Base-by-base conservation (phyloP, 2,329 filamentous ascomycete genomes). In the Teratosphaeriaceae sp. region DNA sequence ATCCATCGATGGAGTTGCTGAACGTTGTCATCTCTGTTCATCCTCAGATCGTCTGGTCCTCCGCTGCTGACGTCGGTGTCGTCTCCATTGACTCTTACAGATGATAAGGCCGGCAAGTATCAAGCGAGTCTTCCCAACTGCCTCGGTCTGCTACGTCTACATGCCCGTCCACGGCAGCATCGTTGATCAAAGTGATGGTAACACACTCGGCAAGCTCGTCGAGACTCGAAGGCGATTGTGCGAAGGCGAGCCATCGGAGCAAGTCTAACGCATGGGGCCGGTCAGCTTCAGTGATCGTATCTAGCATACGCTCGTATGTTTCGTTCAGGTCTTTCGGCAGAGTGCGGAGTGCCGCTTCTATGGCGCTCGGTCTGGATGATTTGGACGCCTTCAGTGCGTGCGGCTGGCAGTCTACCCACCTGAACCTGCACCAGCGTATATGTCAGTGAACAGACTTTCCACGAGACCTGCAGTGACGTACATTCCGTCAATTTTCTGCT, bases 401-500 rank as follows among this genome's bases (percentile, higher is more conserved):
- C 27, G 56, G 30, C 43, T 57, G 51, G 21, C 53, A 56, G 34
- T 29, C 49, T 16, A 42, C 56, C 54, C 53, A 58, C 31, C 53
- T 40, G 30, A 59, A 57, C 55, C 55, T 59, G 29, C 13, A 40
- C 8, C 3, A 40, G 12, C 3, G 3, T 40, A 35, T 19, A 20
- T 21, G 33, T 35, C 21, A 35, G 33, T 22, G 6, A 20, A 9
- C 8, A 4, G 33, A 35, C 21, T 20, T 19, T 35, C 16, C 19
- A 19, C 19, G 21, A 12, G 11, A 30, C 9, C 9, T 31, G 12
- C 13, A 29, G 24, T 31, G 9, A 40, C 38, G 9, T 21, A 39
- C 38, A 30, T 38, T 18, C 36, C 36, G 15, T 58, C 47, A 19
- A 56, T 48, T 38, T 48, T 48, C 13, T 33, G n/a, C 9, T 41